Percentiles rank a stretch among this genome's conserved stretches.
phyloP scores from a whole-genome alignment of 208 protist species.

The Leishmania tropica region DNA sequence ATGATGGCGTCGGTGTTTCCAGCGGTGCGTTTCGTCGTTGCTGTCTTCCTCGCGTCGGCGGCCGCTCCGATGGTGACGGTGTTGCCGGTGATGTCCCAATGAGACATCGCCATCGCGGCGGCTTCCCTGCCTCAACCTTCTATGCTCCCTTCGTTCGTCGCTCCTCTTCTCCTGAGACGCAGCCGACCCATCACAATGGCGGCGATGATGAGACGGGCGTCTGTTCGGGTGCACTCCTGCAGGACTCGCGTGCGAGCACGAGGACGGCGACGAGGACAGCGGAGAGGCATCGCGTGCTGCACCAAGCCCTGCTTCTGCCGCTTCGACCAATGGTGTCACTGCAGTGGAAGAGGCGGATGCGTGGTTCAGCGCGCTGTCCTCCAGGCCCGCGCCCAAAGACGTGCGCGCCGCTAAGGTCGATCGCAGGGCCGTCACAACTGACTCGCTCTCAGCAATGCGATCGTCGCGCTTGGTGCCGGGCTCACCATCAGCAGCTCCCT shows the following conservation, averaged over 20 bases:
- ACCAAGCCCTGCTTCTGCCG: not conserved
- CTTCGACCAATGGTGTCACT: not conserved
- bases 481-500: not conserved
- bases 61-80: not conserved
- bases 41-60: not conserved
- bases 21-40: not conserved
- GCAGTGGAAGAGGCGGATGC: not conserved
- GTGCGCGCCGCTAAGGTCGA: not conserved
- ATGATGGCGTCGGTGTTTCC: conserved; percentile 5
- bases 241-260: not conserved
- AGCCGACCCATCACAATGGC: not conserved
- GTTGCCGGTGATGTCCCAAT: not conserved
- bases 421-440: not conserved
- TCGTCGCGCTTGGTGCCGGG: not conserved
- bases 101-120: not conserved
- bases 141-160: not conserved
- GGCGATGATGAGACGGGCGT: not conserved
- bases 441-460: not conserved
- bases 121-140: not conserved
- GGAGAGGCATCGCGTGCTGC: not conserved
- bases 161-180: not conserved
- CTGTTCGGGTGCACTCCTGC: conserved; percentile 1
- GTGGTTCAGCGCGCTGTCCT: not conserved
- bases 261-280: conserved; percentile 1
- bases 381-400: not conserved